Evolutionary conservation across 2,329 filamentous ascomycete genomes (phyloP), one percentile per base, ranked within the genome.

Genomic region (Dichotomopilus funicola): DNA sequence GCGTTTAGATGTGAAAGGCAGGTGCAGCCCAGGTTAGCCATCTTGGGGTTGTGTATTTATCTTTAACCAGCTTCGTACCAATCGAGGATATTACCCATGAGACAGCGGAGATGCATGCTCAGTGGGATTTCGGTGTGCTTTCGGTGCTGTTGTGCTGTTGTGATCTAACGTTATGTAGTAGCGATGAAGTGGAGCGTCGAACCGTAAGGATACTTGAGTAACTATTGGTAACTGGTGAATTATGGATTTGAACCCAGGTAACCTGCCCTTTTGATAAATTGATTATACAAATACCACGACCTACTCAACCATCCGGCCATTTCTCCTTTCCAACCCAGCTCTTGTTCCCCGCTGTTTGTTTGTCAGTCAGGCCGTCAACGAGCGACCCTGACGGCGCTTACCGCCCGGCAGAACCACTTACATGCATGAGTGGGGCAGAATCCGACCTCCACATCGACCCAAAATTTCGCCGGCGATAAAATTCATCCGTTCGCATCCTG

Each of bases 401-500:
- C 63, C 63, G 63, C 62, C 62, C 34, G 62, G 63, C 62, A 64
- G 59, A 62, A 65, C 53, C 43, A 8, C 43, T 35, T 49, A 41
- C 49, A 49, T 6, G 41, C 47, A 47, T 10, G 33, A 11, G 49
- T 53, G 46, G 60, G 54, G 61, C 37, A 46, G 48, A 33, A 10
- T 34, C 47, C 35, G 40, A 35, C 52, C 61, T 60, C 61, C 62
- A 64, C 62, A 61, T 52, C 51, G 48, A 36, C 60, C 63, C 62
- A 64, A 67, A 68, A 67, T 63, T 64, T 64, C 60, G 51, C 57
- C 53, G 54, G 61, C 59, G 59, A 64, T 59, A 64, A 65, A 65
- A 65, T 61, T 64, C 62, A 63, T 58, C 54, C 57, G 57, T 51
- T 43, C 57, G 36, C 45, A 13, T 48, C 56, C 63, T 56, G 53